Conservation (phyloP, 768 basidiomycete genomes). For the Mycena haematopus region DNA sequence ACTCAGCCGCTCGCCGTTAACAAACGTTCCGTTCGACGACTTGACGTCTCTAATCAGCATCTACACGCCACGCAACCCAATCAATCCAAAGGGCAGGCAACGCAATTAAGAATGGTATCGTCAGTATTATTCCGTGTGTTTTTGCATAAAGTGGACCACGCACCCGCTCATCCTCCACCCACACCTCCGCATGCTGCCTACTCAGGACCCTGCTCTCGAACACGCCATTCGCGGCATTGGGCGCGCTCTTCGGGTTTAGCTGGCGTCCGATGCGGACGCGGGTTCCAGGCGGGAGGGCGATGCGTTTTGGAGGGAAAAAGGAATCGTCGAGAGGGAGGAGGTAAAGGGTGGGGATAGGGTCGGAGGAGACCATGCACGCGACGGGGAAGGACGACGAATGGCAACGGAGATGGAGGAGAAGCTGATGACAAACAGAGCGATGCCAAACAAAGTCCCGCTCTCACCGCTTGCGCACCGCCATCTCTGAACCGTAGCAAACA, state of each 20-base stretch:
- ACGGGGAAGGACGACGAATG: too few relatives aligned
- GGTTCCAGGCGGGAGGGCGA: conserved; percentile 47
- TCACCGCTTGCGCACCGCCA: too few relatives aligned
- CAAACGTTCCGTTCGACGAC: conserved; percentile 75
- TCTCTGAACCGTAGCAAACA: too few relatives aligned
- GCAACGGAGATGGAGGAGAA: too few relatives aligned
- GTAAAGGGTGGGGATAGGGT: conserved; percentile 18
- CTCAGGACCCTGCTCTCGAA: conserved; percentile 50
- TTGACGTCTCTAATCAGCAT: conserved; percentile 73
- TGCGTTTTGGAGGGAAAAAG: conserved; percentile 65
- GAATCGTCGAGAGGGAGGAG: conserved; percentile 70
- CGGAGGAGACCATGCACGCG: background rate
- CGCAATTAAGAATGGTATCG: too few relatives aligned
- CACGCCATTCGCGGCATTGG: conserved; percentile 35
- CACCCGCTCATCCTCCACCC: conserved; percentile 49
- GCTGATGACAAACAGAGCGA: too few relatives aligned
- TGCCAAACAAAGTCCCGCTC: too few relatives aligned
- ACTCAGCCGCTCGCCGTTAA: conserved; percentile 69
- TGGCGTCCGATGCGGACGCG: conserved; percentile 66
- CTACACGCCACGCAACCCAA: background rate
- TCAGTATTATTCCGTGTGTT: too few relatives aligned
- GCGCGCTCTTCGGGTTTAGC: conserved; percentile 70
- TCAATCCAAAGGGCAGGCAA: too few relatives aligned
- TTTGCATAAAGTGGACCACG: background rate
- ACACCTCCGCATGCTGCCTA: conserved; percentile 71